Base-by-base conservation (phyloP, 2,329 filamentous ascomycete genomes). In the Magnaporthiopsis poae region DNA sequence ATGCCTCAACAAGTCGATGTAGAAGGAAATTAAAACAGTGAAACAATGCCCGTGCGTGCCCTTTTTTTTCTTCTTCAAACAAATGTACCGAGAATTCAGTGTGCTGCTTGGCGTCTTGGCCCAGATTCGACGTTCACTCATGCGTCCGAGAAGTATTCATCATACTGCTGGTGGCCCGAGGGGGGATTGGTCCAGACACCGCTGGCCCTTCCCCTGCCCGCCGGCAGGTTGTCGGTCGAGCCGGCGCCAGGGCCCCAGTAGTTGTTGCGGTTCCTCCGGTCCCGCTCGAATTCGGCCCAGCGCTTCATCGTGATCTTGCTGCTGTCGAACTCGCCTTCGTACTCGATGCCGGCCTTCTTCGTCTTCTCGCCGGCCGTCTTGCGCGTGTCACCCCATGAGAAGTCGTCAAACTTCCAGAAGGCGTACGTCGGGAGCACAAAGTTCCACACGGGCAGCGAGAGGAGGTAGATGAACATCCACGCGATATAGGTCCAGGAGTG, bases 371-470 rank as follows among this genome's bases (percentile, higher is more conserved):
- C 93, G 0, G 89, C 91, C 60, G 94, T 96, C 86, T 98, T 96
- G 69, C 95, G 88, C 66, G 95, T 99, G 70, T 99, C 96, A 74
- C 95, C 95, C 95, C 95, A 99, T 67, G 91, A 96, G 82, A 99
- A 99, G 81, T 99, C 95, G 76, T 99, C 95, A 76, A 99, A 99
- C 80, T 99, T 98, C 95, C 95, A 99, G 82, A 94, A 99, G 3
- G 95, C 90, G 75, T 99, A 99, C 9, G 87, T 86, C 0, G 95
- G 95, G 11, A 99, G 87, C 56, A 99, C 84, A 76, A 99, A 96
- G 78, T 99, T 99, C 95, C 95, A 99, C 67, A 99, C 85, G 0
- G 96, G 96, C 1, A 99, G 86, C 0, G 95, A 96, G 62, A 93
- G 66, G 25, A 99, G 86, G 77, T 99, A 99, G 77, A 98, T 95